Evolutionary conservation across 192 early-diverging fungal genomes (phyloP).

Genomic region (Piromyces finnis): DNA sequence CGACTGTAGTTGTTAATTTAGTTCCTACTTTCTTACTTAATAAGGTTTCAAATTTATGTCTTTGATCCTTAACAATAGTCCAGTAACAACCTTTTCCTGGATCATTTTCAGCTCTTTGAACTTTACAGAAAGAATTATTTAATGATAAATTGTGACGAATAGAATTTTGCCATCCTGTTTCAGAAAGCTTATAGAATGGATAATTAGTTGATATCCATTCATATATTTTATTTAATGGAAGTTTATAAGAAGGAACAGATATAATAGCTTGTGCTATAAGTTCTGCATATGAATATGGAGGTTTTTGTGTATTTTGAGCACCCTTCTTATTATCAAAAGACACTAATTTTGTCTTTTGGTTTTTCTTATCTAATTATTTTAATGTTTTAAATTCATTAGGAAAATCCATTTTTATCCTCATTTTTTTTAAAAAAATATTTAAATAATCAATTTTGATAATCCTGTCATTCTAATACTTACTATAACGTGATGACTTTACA

Average conservation of each 20-base stretch:
- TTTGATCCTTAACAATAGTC: not conserved
- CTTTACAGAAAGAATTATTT: not conserved
- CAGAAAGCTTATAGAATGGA: not conserved
- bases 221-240: not conserved
- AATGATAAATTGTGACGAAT: not conserved
- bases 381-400: not conserved
- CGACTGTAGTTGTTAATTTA: not conserved
- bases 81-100: not conserved
- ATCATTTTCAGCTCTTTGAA: not conserved
- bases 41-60: not conserved
- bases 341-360: not conserved
- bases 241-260: not conserved
- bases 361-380: not conserved
- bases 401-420: not conserved
- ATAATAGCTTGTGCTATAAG: not conserved
- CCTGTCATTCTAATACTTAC: not conserved
- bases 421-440: not conserved
- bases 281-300: not conserved
- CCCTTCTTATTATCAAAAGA: not conserved
- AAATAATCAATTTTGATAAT: too few species aligned
- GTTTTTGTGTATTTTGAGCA: not conserved
- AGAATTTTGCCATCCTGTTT: not conserved
- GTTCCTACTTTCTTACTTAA: not conserved
- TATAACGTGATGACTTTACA: not conserved
- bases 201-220: not conserved